phyloP scores from a whole-genome alignment of 2,329 filamentous ascomycete species.

The Venturiaceae sp. region DNA sequence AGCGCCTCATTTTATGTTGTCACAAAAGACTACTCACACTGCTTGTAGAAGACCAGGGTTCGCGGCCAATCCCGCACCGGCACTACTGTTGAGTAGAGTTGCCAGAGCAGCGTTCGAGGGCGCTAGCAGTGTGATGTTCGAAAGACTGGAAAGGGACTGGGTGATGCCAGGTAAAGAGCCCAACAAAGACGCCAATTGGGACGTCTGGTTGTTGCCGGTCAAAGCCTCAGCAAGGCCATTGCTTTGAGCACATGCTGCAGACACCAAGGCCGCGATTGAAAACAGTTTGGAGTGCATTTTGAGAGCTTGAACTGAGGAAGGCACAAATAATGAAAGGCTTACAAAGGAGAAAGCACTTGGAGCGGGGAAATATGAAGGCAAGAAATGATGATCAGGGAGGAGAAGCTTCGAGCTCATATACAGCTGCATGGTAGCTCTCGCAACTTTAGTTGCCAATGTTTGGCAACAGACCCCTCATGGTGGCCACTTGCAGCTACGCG shows the following conservation, averaged over 20 bases:
- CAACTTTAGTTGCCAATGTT: neutral
- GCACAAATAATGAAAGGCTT: neutral
- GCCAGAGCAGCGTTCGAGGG: slow-evolving; percentile 43
- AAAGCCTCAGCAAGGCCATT: slow-evolving; percentile 23
- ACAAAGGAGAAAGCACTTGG: neutral
- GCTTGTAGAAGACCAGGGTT: slow-evolving; percentile 28
- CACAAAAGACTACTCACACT: slow-evolving; percentile 21
- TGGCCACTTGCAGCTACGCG: neutral
- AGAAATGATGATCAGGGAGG: neutral
- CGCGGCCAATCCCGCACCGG: slow-evolving; percentile 17
- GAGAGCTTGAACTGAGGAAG: slow-evolving; percentile 2
- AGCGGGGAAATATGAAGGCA: neutral
- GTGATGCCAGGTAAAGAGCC: slow-evolving; percentile 25
- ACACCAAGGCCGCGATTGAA: slow-evolving; percentile 24
- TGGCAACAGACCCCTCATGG: neutral
- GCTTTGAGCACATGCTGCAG: slow-evolving; percentile 21
- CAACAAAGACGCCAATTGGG: slow-evolving; percentile 26
- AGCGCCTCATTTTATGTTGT: too few relatives aligned
- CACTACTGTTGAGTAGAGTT: slow-evolving; percentile 26
- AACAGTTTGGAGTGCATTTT: slow-evolving; percentile 30
- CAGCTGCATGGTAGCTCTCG: neutral
- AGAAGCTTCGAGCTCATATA: neutral
- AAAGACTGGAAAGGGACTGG: slow-evolving; percentile 24
- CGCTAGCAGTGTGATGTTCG: slow-evolving; percentile 49
- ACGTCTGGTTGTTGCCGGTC: slow-evolving; percentile 20